These are phyloP conservation scores for Parascedosporium putredinis DNA, from an alignment of 2,329 filamentous ascomycete genomes.

Conservation along the genomic window DNA sequence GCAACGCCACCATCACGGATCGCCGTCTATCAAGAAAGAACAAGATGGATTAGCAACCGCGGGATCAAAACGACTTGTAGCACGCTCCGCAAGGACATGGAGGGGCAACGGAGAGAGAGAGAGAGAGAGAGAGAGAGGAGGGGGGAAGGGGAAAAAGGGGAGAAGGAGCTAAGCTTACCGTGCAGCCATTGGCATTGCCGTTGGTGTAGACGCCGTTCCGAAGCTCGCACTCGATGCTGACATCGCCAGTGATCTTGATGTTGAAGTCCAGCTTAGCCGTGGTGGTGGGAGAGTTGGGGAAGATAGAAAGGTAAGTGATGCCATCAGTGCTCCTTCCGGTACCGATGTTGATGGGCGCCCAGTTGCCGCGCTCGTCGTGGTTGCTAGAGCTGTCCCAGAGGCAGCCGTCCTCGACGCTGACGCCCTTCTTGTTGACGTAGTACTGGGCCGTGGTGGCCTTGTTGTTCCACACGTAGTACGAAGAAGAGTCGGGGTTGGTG, in stretches of 20 bases:
- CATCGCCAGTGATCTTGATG: conserved; percentile 63
- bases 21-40: not conserved
- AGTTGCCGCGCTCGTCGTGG: conserved; percentile 62
- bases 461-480: conserved; percentile 71
- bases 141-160: not conserved
- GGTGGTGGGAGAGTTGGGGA: conserved; percentile 73
- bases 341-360: conserved; percentile 76
- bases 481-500: conserved; percentile 61
- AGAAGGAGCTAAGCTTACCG: conserved; percentile 48
- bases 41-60: not conserved
- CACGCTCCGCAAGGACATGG: too few relatives aligned
- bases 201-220: conserved; percentile 51
- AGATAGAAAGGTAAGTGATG: conserved; percentile 70
- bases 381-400: conserved; percentile 51
- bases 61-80: too few relatives aligned
- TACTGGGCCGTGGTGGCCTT: conserved; percentile 81
- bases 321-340: conserved; percentile 57
- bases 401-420: conserved; percentile 58
- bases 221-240: conserved; percentile 50
- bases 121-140: too few relatives aligned
- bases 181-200: conserved; percentile 56
- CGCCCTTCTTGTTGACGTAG: conserved; percentile 83
- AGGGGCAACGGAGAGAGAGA: too few relatives aligned
- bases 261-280: conserved; percentile 62
- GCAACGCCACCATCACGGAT: not conserved